Evolutionary conservation across 2,329 filamentous ascomycete species (phyloP).

Genomic region (Neopestalotiopsis sp.): DNA sequence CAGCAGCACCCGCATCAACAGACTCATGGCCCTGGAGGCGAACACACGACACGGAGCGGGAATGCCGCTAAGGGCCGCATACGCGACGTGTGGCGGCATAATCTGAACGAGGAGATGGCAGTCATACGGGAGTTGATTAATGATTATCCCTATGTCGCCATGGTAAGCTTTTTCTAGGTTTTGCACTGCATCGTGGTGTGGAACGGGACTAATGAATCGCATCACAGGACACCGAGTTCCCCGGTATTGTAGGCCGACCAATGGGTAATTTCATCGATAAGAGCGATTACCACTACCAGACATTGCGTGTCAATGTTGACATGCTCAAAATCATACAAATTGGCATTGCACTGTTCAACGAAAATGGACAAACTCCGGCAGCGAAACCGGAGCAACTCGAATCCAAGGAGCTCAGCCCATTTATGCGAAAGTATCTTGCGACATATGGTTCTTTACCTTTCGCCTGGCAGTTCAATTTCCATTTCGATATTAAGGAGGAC

Average conservation of each 20-base stretch:
- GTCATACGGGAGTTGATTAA: constrained; percentile 82
- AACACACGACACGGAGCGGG: constrained; percentile 43
- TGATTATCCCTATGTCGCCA: constrained; percentile 93
- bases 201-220: background rate
- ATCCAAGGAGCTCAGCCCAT: constrained; percentile 44
- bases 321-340: constrained; percentile 97
- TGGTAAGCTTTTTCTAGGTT: constrained; percentile 67
- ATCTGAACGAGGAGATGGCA: constrained; percentile 89
- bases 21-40: constrained; percentile 37
- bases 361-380: constrained; percentile 86
- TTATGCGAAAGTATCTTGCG: constrained; percentile 42
- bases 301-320: constrained; percentile 94
- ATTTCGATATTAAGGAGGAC: constrained; percentile 90
- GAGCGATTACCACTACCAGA: constrained; percentile 98
- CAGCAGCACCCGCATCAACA: constrained; percentile 60
- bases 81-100: constrained; percentile 95
- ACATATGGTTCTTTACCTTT: constrained; percentile 69
- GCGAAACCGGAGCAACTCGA: constrained; percentile 60
- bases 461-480: constrained; percentile 99
- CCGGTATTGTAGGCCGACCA: constrained; percentile 93
- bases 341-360: constrained; percentile 90
- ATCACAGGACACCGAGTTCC: constrained; percentile 90
- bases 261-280: constrained; percentile 95
- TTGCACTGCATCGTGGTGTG: background rate
- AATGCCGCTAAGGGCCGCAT: constrained; percentile 75